These are phyloP conservation scores for Venturia carpophila DNA, from an alignment of 2,329 filamentous ascomycete species.

Conservation along the genomic window DNA sequence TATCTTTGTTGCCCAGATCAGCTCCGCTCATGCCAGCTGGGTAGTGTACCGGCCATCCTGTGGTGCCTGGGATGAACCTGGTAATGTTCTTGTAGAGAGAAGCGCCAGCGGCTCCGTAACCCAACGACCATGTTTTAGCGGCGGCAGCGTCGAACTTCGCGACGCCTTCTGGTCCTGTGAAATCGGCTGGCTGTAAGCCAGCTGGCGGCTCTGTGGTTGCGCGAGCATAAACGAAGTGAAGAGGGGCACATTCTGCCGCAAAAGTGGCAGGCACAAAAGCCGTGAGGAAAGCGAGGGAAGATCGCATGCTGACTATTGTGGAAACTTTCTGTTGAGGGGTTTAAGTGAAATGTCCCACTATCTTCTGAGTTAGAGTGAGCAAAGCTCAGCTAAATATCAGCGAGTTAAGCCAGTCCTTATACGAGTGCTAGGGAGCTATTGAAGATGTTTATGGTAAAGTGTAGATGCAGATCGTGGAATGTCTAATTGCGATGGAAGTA, in stretches of 20 bases:
- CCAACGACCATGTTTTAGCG: slow-evolving; percentile 11
- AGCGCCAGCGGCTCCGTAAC: slow-evolving; percentile 17
- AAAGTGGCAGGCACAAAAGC: neutral
- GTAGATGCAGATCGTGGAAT: neutral
- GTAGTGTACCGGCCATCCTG: slow-evolving; percentile 18
- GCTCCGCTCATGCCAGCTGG: slow-evolving; percentile 12
- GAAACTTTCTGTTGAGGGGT: neutral
- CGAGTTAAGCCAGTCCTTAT: neutral
- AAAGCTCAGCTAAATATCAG: neutral
- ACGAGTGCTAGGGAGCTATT: neutral
- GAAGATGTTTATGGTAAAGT: neutral
- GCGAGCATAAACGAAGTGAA: slow-evolving; percentile 13
- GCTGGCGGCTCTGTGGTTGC: slow-evolving; percentile 13
- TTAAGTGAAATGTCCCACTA: no score
- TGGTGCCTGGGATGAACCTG: neutral
- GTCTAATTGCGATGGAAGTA: neutral
- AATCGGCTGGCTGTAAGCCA: neutral
- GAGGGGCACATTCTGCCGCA: slow-evolving; percentile 2
- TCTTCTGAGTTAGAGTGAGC: neutral
- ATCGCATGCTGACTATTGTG: neutral
- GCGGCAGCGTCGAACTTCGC: slow-evolving; percentile 15
- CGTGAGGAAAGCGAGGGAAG: neutral
- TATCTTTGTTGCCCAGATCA: slow-evolving; percentile 10
- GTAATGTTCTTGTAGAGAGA: slow-evolving; percentile 17
- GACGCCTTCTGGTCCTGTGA: neutral